phyloP scores from a whole-genome alignment of 2,329 filamentous ascomycete species.

The Cercospora sojina region DNA sequence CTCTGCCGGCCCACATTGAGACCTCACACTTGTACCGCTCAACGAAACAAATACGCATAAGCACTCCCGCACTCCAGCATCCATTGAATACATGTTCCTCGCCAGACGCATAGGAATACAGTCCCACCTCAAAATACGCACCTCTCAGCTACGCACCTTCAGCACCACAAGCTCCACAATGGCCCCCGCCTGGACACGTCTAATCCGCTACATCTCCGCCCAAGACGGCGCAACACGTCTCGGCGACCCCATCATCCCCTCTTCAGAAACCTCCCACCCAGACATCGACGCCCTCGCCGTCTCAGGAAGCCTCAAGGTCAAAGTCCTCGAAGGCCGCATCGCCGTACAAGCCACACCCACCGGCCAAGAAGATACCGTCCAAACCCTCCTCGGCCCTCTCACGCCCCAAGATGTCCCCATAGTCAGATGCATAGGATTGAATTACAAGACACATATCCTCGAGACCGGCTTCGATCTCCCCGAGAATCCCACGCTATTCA shows the following conservation, averaged over 20 bases:
- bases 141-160: conserved; percentile 2
- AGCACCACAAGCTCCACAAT: conserved; percentile 6
- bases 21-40: not conserved
- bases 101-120: not conserved
- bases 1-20: conserved; percentile 4
- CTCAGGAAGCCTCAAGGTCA: conserved; percentile 52
- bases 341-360: conserved; percentile 52
- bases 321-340: conserved; percentile 50
- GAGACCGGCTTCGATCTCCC: conserved; percentile 65
- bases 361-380: conserved; percentile 55
- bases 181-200: conserved; percentile 52
- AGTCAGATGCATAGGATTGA: conserved; percentile 59
- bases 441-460: conserved; percentile 57
- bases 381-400: conserved; percentile 55
- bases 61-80: not conserved
- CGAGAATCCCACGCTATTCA: conserved; percentile 70
- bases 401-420: conserved; percentile 54
- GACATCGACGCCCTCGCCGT: conserved; percentile 37
- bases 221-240: conserved; percentile 69
- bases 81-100: conserved; percentile 7
- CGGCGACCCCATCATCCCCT: conserved; percentile 63
- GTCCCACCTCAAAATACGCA: not conserved
- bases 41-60: not conserved
- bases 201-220: conserved; percentile 68
- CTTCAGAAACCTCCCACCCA: conserved; percentile 20